Evolutionary conservation across 306 rosid genomes (phyloP).

Genomic region (Alnus rubra): DNA sequence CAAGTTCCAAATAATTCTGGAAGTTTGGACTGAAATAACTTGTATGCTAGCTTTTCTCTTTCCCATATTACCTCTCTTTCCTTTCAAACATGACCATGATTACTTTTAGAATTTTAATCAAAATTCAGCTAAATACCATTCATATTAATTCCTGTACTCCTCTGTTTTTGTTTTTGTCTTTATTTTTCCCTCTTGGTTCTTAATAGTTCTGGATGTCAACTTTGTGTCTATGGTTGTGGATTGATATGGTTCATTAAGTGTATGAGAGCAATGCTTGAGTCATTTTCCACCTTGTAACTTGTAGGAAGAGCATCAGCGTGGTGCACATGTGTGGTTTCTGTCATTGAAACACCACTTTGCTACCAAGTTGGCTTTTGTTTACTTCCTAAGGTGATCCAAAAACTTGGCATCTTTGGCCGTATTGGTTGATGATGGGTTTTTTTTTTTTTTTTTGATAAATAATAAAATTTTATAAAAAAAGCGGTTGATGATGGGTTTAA

Average conservation of each 20-base stretch:
- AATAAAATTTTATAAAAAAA: too few relatives aligned
- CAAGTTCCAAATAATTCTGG: background rate
- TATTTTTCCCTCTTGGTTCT: background rate
- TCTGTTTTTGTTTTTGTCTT: background rate
- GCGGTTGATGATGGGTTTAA: background rate
- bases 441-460: too few relatives aligned
- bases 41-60: background rate
- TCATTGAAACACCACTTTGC: background rate
- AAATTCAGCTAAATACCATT: background rate
- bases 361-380: background rate
- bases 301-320: background rate
- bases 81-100: constrained; percentile 5
- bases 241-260: background rate
- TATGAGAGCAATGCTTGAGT: background rate
- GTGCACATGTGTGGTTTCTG: background rate
- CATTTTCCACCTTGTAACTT: background rate
- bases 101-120: background rate
- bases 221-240: background rate
- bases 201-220: background rate
- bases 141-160: background rate
- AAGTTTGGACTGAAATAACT: background rate
- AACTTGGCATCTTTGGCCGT: background rate
- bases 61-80: background rate
- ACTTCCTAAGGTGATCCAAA: background rate
- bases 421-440: background rate